Conservation (phyloP, 768 basidiomycete genomes). For the Boletus fagicola region DNA sequence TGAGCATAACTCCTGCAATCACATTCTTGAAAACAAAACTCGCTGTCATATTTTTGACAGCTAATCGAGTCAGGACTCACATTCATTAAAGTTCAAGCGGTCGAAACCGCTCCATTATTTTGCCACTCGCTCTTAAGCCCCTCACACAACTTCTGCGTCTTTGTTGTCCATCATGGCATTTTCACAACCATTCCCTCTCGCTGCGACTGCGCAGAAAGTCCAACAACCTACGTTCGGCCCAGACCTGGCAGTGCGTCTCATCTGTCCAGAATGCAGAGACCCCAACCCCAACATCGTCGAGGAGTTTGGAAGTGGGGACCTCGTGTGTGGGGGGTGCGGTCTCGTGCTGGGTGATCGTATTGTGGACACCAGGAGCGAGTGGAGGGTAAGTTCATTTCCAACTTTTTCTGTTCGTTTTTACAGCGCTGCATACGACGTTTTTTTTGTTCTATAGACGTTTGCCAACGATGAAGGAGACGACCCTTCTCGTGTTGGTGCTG, state of each 20-base stretch:
- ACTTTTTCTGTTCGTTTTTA: slow-evolving; percentile 14
- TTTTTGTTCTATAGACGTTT: slow-evolving; percentile 70
- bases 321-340: slow-evolving; percentile 92
- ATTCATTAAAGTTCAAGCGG: slow-evolving; percentile 26
- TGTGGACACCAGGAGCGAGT: slow-evolving; percentile 98
- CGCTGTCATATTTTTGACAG: slow-evolving; percentile 19
- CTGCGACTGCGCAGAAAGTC: slow-evolving; percentile 47
- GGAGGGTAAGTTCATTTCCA: slow-evolving; percentile 65
- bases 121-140: slow-evolving; percentile 21
- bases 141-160: slow-evolving; percentile 15
- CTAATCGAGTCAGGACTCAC: slow-evolving; percentile 19
- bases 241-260: slow-evolving; percentile 83
- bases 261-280: slow-evolving; percentile 94
- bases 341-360: slow-evolving; percentile 94
- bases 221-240: slow-evolving; percentile 68
- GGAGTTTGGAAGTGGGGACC: slow-evolving; percentile 96
- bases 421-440: slow-evolving; percentile 24
- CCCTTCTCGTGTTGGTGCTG: slow-evolving; percentile 98
- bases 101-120: slow-evolving; percentile 7
- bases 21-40: slow-evolving; percentile 6
- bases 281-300: slow-evolving; percentile 94
- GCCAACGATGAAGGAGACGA: slow-evolving; percentile 99
- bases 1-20: slow-evolving; percentile 9
- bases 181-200: slow-evolving; percentile 78
- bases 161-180: slow-evolving; percentile 50